Evolutionary conservation across 108 stramenopile species (phyloP).

Genomic region (Parmales sp.): DNA sequence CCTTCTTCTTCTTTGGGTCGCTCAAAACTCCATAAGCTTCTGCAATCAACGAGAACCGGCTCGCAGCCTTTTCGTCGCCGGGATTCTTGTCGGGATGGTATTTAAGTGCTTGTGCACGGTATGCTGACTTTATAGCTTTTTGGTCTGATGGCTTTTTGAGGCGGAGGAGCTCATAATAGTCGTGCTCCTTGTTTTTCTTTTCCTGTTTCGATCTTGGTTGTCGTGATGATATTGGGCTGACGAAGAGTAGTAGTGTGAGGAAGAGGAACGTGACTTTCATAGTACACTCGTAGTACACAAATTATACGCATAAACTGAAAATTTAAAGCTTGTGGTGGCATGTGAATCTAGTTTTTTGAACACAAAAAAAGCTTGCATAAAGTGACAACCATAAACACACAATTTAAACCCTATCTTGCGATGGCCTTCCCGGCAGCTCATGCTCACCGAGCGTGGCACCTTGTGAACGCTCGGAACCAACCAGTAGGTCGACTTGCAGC

Average conservation of each 20-base stretch:
- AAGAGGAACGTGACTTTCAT: neutral
- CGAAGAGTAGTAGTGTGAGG: neutral
- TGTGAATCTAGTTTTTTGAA: neutral
- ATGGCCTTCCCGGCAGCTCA: conserved; percentile 71
- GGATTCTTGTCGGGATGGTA: conserved; percentile 2
- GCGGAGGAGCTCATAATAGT: neutral
- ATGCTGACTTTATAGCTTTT: neutral
- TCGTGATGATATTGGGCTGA: neutral
- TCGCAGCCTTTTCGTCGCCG: neutral
- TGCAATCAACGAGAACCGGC: neutral
- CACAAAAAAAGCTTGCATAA: neutral
- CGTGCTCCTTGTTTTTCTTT: neutral
- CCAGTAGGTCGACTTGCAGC: conserved; percentile 84
- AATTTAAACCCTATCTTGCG: neutral
- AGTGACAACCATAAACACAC: neutral
- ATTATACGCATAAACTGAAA: too few species aligned
- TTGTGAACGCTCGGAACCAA: conserved; percentile 76
- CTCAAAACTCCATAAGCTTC: neutral
- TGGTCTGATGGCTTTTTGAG: neutral
- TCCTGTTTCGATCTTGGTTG: neutral
- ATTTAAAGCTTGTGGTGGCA: too few species aligned
- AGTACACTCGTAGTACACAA: neutral
- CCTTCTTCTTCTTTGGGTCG: neutral
- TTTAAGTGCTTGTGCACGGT: neutral
- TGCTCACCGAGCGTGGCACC: conserved; percentile 75